A percentile compares a stretch with the other conserved stretches of the same genome.
These are phyloP conservation scores for Micractinium conductrix DNA, from an alignment of 139 green algal species.

Conservation along the genomic window DNA sequence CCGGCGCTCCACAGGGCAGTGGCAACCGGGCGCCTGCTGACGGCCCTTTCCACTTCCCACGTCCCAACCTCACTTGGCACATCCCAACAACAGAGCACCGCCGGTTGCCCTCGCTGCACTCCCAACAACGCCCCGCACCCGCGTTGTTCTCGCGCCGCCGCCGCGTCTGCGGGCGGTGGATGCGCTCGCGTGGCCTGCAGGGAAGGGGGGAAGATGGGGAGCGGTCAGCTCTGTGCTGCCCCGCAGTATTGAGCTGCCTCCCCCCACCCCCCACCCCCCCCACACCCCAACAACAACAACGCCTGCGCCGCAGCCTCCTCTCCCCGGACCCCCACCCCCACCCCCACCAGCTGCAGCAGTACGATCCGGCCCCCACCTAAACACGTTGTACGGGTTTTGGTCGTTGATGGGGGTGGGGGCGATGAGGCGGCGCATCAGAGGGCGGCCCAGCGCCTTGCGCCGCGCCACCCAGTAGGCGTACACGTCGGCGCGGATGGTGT, in stretches of 20 bases:
- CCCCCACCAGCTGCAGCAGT: no score
- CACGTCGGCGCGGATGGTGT: slow-evolving; percentile 64
- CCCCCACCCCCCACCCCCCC: no score
- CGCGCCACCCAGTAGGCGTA: slow-evolving; percentile 95
- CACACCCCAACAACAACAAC: not conserved
- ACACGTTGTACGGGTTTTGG: slow-evolving; percentile 95
- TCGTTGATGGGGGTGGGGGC: slow-evolving; percentile 83
- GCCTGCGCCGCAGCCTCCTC: not conserved
- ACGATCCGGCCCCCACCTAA: slow-evolving; percentile 88
- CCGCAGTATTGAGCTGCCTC: no score
- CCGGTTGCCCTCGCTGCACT: no score
- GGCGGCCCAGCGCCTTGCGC: slow-evolving; percentile 76
- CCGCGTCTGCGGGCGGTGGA: slow-evolving; percentile 90
- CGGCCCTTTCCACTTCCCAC: no score
- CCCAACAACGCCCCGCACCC: no score
- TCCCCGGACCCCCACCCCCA: no score
- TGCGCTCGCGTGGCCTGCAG: slow-evolving; percentile 83
- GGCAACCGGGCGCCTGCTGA: no score
- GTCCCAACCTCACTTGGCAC: no score
- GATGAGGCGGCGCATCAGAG: slow-evolving; percentile 87
- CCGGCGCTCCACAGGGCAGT: no score
- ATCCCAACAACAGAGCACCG: no score
- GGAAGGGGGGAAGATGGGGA: not conserved
- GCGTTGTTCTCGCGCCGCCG: slow-evolving; percentile 82
- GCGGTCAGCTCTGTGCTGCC: no score